phyloP scores from a whole-genome alignment of 1,284 basidiomycete species.

The Heterobasidion irregulare region DNA sequence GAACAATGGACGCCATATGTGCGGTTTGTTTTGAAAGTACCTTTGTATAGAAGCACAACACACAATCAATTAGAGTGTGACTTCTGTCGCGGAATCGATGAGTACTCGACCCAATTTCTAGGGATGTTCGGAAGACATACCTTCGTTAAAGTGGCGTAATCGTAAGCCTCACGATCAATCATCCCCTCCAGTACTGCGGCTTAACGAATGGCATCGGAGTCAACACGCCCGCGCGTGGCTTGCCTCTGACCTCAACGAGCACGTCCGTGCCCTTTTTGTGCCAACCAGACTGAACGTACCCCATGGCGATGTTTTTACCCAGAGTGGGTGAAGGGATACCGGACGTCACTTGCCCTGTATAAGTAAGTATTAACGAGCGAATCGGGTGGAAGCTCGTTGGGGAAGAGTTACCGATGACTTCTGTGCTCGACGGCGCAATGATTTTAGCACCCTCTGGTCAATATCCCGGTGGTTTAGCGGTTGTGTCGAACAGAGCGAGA shows the following conservation, averaged over 20 bases:
- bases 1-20: no score
- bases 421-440: conserved; percentile 43
- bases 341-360: conserved; percentile 72
- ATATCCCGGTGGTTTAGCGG: not conserved
- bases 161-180: not conserved
- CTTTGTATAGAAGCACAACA: no score
- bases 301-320: conserved; percentile 94
- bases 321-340: conserved; percentile 94
- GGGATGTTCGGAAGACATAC: no score
- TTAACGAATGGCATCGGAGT: conserved; percentile 78
- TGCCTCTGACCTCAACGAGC: conserved; percentile 72
- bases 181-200: conserved; percentile 64
- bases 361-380: conserved; percentile 1
- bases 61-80: no score
- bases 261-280: conserved; percentile 91
- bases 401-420: conserved; percentile 46
- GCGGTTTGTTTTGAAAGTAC: no score
- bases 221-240: conserved; percentile 60
- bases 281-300: conserved; percentile 70
- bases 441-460: conserved; percentile 69
- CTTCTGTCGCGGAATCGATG: no score
- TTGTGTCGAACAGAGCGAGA: not conserved
- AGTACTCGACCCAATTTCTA: no score
- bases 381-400: not conserved
- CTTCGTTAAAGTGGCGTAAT: no score